Conservation (phyloP, 2,329 filamentous ascomycete species). For the Clonostachys byssicola region DNA sequence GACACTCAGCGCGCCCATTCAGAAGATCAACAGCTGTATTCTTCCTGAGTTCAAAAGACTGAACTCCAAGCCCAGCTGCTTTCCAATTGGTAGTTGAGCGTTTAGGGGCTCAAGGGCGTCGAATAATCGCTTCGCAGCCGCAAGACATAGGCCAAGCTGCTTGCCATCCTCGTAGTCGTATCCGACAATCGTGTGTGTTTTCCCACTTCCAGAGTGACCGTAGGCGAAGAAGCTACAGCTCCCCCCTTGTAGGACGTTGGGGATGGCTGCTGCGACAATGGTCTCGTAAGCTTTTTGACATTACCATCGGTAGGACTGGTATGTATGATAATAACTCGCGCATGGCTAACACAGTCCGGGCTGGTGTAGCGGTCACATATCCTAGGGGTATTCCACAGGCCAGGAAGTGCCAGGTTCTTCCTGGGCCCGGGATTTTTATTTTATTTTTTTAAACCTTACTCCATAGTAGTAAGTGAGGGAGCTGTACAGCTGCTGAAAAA, state of each 20-base stretch:
- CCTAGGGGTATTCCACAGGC: no score
- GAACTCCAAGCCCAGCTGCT: conserved; percentile 24
- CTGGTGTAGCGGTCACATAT: no score
- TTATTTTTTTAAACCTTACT: no score
- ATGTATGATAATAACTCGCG: no score
- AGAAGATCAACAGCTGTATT: conserved; percentile 35
- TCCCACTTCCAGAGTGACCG: conserved; percentile 43
- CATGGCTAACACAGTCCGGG: no score
- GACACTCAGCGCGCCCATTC: conserved; percentile 27
- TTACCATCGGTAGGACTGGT: conserved; percentile 13
- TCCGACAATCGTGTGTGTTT: conserved; percentile 38
- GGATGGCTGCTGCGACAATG: conserved; percentile 24
- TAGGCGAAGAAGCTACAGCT: conserved; percentile 40
- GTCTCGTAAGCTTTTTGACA: conserved; percentile 10
- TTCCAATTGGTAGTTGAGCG: background rate
- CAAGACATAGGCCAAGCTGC: conserved; percentile 28
- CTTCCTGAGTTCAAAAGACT: conserved; percentile 34
- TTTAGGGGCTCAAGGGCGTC: conserved; percentile 16
- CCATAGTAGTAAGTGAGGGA: no score
- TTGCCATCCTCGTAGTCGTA: conserved; percentile 27
- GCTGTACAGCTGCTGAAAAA: no score
- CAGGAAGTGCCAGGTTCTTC: no score
- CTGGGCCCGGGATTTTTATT: no score
- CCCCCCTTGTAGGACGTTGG: conserved; percentile 22
- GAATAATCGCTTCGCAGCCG: conserved; percentile 22